phyloP scores from a whole-genome alignment of 2,329 filamentous ascomycete species.

The Sporothrix pseudoabietina region DNA sequence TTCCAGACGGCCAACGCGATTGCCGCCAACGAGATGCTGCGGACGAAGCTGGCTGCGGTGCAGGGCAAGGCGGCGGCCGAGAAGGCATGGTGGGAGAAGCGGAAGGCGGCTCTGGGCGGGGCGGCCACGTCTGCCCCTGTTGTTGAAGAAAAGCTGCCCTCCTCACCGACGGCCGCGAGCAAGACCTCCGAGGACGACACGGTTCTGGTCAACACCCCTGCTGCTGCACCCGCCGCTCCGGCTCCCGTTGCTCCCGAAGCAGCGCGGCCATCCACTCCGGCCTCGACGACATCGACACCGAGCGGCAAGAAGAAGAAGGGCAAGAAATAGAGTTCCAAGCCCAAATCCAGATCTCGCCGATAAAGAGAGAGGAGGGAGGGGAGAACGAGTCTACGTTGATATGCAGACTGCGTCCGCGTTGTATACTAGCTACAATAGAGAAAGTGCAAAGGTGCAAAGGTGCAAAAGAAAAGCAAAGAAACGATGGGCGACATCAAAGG shows the following conservation, averaged over 20 bases:
- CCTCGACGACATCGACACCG: constrained; percentile 38
- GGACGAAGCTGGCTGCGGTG: constrained; percentile 73
- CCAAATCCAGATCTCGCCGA: neutral
- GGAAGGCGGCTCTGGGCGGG: constrained; percentile 47
- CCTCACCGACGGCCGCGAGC: constrained; percentile 30
- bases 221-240: constrained; percentile 32
- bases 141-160: constrained; percentile 64
- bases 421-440: neutral
- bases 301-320: constrained; percentile 64
- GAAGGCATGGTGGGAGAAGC: constrained; percentile 89
- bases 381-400: neutral
- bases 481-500: neutral
- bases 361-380: neutral
- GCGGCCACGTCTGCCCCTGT: constrained; percentile 59
- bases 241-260: neutral
- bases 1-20: constrained; percentile 99
- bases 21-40: constrained; percentile 76
- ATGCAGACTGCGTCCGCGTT: neutral
- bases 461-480: neutral
- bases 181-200: constrained; percentile 69
- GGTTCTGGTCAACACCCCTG: constrained; percentile 70
- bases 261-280: constrained; percentile 1
- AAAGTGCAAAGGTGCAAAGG: neutral
- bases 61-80: constrained; percentile 71
- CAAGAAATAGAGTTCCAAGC: constrained; percentile 56